A percentile compares a stretch with the other conserved stretches of the same genome.
phyloP scores from a whole-genome alignment of 495 filamentous ascomycete genomes.

The Talaromyces stipitatus region DNA sequence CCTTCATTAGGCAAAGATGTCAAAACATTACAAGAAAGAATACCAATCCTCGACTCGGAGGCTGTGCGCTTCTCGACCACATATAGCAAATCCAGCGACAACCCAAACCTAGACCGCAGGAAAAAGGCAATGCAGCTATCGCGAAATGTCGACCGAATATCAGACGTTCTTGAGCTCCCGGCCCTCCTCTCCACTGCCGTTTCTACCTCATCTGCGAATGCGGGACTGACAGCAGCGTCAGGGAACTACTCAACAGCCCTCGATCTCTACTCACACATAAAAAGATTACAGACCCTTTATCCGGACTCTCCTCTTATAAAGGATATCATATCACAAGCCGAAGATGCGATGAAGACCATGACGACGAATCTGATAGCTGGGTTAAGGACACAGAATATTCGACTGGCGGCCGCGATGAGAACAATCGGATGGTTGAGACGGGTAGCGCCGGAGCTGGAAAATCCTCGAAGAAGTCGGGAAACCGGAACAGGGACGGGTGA shows the following conservation, averaged over 20 bases:
- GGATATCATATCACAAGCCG: conserved; percentile 69
- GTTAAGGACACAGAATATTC: conserved; percentile 69
- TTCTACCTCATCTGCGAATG: conserved; percentile 46
- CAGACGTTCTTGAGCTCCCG: conserved; percentile 88
- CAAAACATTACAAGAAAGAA: conserved; percentile 54
- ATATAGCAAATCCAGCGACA: conserved; percentile 68
- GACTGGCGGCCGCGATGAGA: conserved; percentile 84
- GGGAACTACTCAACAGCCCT: conserved; percentile 84
- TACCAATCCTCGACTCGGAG: conserved; percentile 74
- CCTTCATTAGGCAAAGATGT: conserved; percentile 59
- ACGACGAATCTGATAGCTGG: conserved; percentile 73
- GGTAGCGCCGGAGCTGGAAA: conserved; percentile 72
- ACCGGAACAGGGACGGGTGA: conserved; percentile 36
- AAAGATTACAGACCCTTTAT: conserved; percentile 75
- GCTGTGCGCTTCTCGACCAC: conserved; percentile 74
- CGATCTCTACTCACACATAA: conserved; percentile 90
- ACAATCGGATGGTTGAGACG: conserved; percentile 88
- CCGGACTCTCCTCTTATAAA: conserved; percentile 66
- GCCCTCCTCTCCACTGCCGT: conserved; percentile 74
- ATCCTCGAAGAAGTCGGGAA: conserved; percentile 22
- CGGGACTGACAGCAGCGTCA: conserved; percentile 41
- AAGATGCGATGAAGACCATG: conserved; percentile 84
- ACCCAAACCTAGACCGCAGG: conserved; percentile 65
- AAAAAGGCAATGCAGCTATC: conserved; percentile 80
- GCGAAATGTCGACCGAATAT: conserved; percentile 79